phyloP scores from a whole-genome alignment of 1,284 basidiomycete genomes.

The Exobasidium rhododendri region DNA sequence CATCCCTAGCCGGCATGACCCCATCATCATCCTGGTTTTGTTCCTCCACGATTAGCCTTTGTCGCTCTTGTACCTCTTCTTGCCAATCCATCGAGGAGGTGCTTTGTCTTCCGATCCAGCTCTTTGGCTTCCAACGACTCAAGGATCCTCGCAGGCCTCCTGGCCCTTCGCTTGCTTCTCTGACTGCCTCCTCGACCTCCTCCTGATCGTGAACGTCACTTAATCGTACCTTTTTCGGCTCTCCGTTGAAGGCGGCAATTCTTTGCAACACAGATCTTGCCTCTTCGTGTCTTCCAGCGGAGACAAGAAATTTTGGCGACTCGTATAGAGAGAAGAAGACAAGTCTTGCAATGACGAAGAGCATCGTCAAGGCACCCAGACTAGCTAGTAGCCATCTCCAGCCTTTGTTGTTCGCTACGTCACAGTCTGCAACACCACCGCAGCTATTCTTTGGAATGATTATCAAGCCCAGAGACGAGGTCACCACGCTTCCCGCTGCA shows the following conservation, averaged over 20 bases:
- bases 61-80: not conserved
- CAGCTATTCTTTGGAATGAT: constrained; percentile 26
- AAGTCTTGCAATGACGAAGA: constrained; percentile 77
- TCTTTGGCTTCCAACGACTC: not conserved
- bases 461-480: constrained; percentile 25
- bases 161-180: not conserved
- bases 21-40: not conserved
- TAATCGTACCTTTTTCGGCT: constrained; percentile 21
- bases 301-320: constrained; percentile 63
- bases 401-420: constrained; percentile 5
- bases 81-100: not conserved
- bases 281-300: constrained; percentile 34
- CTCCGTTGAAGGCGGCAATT: constrained; percentile 37
- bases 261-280: constrained; percentile 37
- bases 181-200: not conserved
- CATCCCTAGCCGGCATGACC: not conserved
- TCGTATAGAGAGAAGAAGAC: constrained; percentile 87
- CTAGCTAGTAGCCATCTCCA: constrained; percentile 35
- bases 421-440: not conserved
- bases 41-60: not conserved
- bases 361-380: constrained; percentile 61
- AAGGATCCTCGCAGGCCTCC: not conserved
- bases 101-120: not conserved
- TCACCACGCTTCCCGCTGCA: constrained; percentile 36
- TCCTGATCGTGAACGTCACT: constrained; percentile 26